phyloP scores from a whole-genome alignment of 768 basidiomycete genomes.

The Boletales sp. region DNA sequence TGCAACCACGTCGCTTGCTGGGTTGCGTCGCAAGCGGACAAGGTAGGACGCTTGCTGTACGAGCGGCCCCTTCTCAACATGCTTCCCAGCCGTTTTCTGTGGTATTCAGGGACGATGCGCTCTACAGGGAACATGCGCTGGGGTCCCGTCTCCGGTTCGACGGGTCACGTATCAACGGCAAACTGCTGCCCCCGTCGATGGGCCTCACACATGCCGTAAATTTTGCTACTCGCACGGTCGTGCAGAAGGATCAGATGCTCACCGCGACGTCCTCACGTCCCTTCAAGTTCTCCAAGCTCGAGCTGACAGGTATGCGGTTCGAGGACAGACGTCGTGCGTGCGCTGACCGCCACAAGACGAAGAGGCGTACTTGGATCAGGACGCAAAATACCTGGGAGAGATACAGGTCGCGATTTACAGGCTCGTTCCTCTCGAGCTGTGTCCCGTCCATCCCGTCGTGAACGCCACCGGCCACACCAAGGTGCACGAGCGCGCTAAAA shows the following conservation, averaged over 20 bases:
- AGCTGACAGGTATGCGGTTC: conserved; percentile 24
- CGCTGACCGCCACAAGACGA: conserved; percentile 23
- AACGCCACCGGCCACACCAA: conserved; percentile 8
- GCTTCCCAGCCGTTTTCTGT: conserved; percentile 24
- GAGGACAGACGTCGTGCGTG: too few relatives aligned
- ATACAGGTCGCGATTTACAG: conserved; percentile 14
- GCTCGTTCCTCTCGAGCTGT: not conserved
- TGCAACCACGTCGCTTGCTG: conserved; percentile 25
- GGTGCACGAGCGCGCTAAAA: conserved; percentile 30
- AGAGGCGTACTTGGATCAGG: conserved; percentile 18
- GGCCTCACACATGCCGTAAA: too few relatives aligned
- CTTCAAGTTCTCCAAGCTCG: conserved; percentile 27
- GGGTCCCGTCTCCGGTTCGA: conserved; percentile 13
- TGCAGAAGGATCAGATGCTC: not conserved
- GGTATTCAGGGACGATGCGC: conserved; percentile 12
- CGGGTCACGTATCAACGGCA: conserved; percentile 11
- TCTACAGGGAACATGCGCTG: conserved; percentile 7
- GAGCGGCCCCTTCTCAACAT: not conserved
- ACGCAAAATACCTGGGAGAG: conserved; percentile 19
- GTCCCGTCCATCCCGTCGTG: fast-evolving
- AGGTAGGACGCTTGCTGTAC: conserved; percentile 14
- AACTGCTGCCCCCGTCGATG: not conserved
- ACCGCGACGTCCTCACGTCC: conserved; percentile 16
- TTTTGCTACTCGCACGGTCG: conserved; percentile 1
- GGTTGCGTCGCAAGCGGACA: conserved; percentile 24